These are phyloP conservation scores for Speleostelium caveatum DNA, from an alignment of 78 protist species.

Conservation along the genomic window DNA sequence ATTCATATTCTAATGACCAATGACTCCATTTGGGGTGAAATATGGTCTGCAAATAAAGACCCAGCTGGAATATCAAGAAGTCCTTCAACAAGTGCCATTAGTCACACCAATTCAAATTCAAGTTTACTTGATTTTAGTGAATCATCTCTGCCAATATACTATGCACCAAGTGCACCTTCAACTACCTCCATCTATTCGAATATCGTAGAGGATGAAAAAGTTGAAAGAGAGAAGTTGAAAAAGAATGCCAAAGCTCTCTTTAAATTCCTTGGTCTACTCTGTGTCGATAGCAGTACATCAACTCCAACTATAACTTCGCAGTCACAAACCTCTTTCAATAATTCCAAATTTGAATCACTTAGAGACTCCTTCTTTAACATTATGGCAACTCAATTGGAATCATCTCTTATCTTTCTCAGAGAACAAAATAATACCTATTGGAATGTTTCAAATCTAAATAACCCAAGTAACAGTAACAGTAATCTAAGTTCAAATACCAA, in stretches of 20 bases:
- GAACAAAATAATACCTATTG: slow-evolving; percentile 68
- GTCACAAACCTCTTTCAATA: background rate
- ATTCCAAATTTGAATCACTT: slow-evolving; percentile 22
- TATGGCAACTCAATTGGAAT: slow-evolving; percentile 57
- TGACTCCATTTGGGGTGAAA: slow-evolving; percentile 68
- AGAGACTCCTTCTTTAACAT: slow-evolving; percentile 68
- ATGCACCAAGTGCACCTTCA: background rate
- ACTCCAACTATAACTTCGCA: too few species aligned
- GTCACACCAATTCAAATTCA: background rate
- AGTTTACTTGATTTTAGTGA: too few species aligned
- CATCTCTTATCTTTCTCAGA: slow-evolving; percentile 16
- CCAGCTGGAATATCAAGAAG: background rate
- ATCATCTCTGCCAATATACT: too few species aligned
- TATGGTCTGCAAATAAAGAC: slow-evolving; percentile 18
- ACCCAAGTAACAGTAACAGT: background rate
- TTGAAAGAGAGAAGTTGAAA: slow-evolving; percentile 59
- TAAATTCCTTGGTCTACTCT: slow-evolving; percentile 62
- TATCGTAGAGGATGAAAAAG: slow-evolving; percentile 42
- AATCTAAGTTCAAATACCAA: background rate
- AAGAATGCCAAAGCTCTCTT: slow-evolving; percentile 63
- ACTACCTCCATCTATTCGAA: background rate
- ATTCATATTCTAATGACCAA: slow-evolving; percentile 59
- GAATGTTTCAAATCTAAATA: background rate
- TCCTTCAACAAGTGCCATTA: background rate
- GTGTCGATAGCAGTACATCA: slow-evolving; percentile 45